Evolutionary conservation across 306 rosid species (phyloP), one percentile per base, ranked within the genome.

Genomic region (Vigna reflexopilosa): DNA sequence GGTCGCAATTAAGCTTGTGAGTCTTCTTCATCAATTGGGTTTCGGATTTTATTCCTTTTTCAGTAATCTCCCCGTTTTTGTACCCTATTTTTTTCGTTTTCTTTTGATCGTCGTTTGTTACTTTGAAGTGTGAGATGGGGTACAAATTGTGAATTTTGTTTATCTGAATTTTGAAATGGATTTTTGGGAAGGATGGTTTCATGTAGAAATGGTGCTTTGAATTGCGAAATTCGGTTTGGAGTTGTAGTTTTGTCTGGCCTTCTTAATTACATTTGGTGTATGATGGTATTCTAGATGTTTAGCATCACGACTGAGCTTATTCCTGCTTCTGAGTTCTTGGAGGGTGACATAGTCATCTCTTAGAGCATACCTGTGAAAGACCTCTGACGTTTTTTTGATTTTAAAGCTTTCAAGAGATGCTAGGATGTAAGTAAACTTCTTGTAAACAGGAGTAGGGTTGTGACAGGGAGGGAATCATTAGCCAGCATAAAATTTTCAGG

Each of bases 1-100:
- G 84, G 97, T 94, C 73, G 98, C 94, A 64, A 92, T 94, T 87
- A 94, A 94, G 94, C 96, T 94, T 59, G 98, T 94, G 77, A 87
- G 98, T 89, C 57, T 76, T 80, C 47, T 24, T 72, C 66, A 32
- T 30, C 54, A 40, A 80, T 81, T 77, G 17, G 36, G 51, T 72
- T 71, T 24, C 16, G 7, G 34, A 47, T 70, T 70, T 76, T 54
- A 56, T 68, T 57, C 28, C 28, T 19, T 10, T 74, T 83, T 32
- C 15, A 7, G 28, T 61, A 1, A 7, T 58, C 2, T 5, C 59
- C 26, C 14, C 13, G 1, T 22, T 57, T 4, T 24, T 57, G 1
- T n/a, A 54, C 22, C 59, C 28, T 17, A 19, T 42, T 2, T 1
- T 17, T 19, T 34, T 38, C 32, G 17, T 14, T 19, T 49, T 47